A percentile compares a stretch with the other conserved stretches of the same genome.
These are phyloP conservation scores for Aspergillus cristatus DNA, from an alignment of 495 filamentous ascomycete species.

Conservation along the genomic window DNA sequence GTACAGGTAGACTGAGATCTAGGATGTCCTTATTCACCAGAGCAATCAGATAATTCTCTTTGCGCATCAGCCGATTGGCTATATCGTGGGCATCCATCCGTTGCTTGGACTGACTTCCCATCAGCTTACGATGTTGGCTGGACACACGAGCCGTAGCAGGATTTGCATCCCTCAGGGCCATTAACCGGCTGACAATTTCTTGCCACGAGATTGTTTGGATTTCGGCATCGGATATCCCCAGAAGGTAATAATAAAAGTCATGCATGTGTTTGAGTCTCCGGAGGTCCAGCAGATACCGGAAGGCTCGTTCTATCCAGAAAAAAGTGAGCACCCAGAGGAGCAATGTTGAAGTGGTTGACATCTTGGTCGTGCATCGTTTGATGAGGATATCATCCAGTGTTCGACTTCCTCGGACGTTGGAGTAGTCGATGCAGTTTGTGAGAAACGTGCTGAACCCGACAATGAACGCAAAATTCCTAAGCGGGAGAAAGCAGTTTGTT, in stretches of 20 bases:
- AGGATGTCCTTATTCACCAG: slow-evolving; percentile 93
- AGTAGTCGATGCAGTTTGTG: slow-evolving; percentile 79
- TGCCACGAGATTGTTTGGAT: slow-evolving; percentile 98
- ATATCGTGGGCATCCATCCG: slow-evolving; percentile 95
- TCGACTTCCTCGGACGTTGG: slow-evolving; percentile 61
- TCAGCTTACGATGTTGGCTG: slow-evolving; percentile 52
- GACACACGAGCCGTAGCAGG: slow-evolving; percentile 62
- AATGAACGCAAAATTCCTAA: slow-evolving; percentile 64
- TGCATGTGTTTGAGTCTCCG: slow-evolving; percentile 68
- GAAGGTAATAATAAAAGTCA: slow-evolving; percentile 79
- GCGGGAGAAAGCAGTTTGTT: too few species aligned
- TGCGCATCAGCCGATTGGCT: slow-evolving; percentile 91
- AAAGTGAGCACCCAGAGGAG: slow-evolving; percentile 81
- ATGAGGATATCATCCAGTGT: slow-evolving; percentile 69
- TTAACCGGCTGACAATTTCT: slow-evolving; percentile 80
- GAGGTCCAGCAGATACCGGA: slow-evolving; percentile 66
- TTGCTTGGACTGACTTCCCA: slow-evolving; percentile 85
- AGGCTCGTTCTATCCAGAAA: slow-evolving; percentile 73
- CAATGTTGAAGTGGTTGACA: slow-evolving; percentile 72
- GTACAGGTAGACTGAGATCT: slow-evolving; percentile 75
- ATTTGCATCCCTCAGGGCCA: slow-evolving; percentile 80
- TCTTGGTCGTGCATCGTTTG: slow-evolving; percentile 73
- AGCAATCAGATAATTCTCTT: slow-evolving; percentile 93
- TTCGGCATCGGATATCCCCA: slow-evolving; percentile 80
- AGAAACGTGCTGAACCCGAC: slow-evolving; percentile 79